phyloP scores from a whole-genome alignment of 495 filamentous ascomycete species.

The Talaromyces ruber region DNA sequence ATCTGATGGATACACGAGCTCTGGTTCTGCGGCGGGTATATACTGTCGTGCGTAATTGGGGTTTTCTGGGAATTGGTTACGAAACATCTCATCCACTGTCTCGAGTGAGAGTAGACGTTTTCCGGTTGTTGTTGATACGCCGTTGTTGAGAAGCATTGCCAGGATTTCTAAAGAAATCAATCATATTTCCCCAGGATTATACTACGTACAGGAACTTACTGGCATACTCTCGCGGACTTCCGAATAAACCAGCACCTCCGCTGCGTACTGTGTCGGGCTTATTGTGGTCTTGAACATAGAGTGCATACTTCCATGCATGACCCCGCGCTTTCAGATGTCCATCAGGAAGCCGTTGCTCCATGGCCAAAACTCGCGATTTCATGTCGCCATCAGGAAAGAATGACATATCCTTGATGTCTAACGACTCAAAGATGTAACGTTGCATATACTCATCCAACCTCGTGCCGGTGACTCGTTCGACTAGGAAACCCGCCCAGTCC shows the following conservation, averaged over 20 bases:
- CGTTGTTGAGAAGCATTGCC: slow-evolving; percentile 40
- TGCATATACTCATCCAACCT: slow-evolving; percentile 49
- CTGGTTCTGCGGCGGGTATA: slow-evolving; percentile 14
- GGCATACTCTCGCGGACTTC: slow-evolving; percentile 45
- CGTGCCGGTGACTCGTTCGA: slow-evolving; percentile 42
- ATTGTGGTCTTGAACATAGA: slow-evolving; percentile 27
- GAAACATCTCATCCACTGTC: slow-evolving; percentile 48
- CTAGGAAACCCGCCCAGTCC: slow-evolving; percentile 51
- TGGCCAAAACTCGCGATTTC: slow-evolving; percentile 38
- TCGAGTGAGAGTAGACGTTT: slow-evolving; percentile 34
- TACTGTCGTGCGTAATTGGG: slow-evolving; percentile 39
- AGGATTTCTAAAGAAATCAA: slow-evolving; percentile 25
- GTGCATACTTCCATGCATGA: slow-evolving; percentile 36
- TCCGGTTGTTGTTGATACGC: slow-evolving; percentile 38
- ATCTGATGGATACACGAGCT: slow-evolving; percentile 7
- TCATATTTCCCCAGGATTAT: background rate
- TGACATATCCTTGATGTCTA: slow-evolving; percentile 42
- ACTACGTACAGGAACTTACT: slow-evolving; percentile 26
- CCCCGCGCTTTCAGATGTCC: slow-evolving; percentile 33
- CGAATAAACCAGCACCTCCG: slow-evolving; percentile 49
- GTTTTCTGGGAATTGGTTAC: slow-evolving; percentile 44
- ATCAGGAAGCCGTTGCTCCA: slow-evolving; percentile 35
- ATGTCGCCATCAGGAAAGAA: slow-evolving; percentile 47
- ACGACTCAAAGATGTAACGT: slow-evolving; percentile 46
- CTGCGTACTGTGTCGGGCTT: slow-evolving; percentile 17